These are phyloP conservation scores for Alnus glutinosa DNA, from an alignment of 306 rosid species.

Conservation along the genomic window DNA sequence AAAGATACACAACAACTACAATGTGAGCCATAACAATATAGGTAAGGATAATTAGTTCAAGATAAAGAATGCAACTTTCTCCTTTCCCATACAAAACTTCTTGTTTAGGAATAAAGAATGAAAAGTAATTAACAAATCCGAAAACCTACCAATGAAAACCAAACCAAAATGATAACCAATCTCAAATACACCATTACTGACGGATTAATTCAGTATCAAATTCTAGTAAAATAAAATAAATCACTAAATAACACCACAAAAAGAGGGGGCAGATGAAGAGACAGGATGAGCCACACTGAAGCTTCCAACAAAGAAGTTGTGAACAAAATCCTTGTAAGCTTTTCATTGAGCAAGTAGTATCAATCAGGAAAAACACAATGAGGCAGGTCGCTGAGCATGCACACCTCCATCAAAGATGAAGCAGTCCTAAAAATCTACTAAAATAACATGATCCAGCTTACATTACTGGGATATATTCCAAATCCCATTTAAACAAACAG, in stretches of 20 bases:
- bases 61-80: neutral
- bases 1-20: neutral
- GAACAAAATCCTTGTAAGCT: neutral
- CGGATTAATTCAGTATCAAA: neutral
- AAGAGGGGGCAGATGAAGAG: neutral
- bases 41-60: neutral
- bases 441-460: constrained; percentile 9
- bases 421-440: neutral
- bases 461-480: constrained; percentile 8
- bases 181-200: neutral
- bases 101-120: neutral
- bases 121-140: neutral
- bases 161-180: neutral
- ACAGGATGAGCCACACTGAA: neutral
- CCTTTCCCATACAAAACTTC: neutral
- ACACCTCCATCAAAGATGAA: constrained; percentile 8
- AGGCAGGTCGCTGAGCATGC: neutral
- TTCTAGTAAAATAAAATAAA: neutral
- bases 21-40: neutral
- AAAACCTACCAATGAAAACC: neutral
- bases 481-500: neutral
- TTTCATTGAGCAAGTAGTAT: constrained; percentile 11
- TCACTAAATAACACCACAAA: neutral
- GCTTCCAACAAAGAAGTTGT: neutral
- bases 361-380: constrained; percentile 6